Evolutionary conservation across 257 asterid genomes (phyloP), one percentile per base, ranked within the genome.

Genomic region (Petrea volubilis): DNA sequence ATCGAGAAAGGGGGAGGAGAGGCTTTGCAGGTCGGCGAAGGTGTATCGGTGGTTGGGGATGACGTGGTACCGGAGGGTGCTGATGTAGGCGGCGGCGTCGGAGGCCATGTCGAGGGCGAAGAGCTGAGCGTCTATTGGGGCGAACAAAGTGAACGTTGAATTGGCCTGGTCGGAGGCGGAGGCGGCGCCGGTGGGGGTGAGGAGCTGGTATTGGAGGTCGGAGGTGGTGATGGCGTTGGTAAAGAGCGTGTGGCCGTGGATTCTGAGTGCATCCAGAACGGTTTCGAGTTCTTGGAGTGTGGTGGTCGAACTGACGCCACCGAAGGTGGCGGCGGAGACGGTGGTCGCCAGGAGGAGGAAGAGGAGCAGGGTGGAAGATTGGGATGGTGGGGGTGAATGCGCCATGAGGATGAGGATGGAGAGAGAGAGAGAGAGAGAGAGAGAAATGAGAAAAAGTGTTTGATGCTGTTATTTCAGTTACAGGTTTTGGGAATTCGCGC

Each of bases 201-300:
- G 80, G 69, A 88, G 83, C 72, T 88, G 83, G 82, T 68, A 78
- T 23, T 84, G 80, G 72, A 88, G 77, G 72, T 86, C 92, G 67
- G 95, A 84, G 74, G 95, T 88, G 76, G 86, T 31, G 21, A 86
- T 73, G 58, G 87, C 88, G 82, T 88, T 88, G 81, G 89, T 77
- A 67, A 88, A 86, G 71, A 86, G 96, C 0, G 80, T 72, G 83
- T 76, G 83, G 20, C 92, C 96, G 60, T 34, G 76, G 77, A 21
- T 49, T n/a, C 82, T 49, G 67, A 88, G 85, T 17, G 78, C 51
- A 9, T 40, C 38, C 33, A 77, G 75, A 50, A 84, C 77, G 4
- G 77, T 60, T 4, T 74, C 77, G 18, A 69, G 64, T 71, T 88
- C 88, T 1, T 47, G 64, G 23, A 60, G 18, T 55, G 67, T 9